Conservation (phyloP, 345 rosid genomes). For the Eucalyptus rudis region DNA sequence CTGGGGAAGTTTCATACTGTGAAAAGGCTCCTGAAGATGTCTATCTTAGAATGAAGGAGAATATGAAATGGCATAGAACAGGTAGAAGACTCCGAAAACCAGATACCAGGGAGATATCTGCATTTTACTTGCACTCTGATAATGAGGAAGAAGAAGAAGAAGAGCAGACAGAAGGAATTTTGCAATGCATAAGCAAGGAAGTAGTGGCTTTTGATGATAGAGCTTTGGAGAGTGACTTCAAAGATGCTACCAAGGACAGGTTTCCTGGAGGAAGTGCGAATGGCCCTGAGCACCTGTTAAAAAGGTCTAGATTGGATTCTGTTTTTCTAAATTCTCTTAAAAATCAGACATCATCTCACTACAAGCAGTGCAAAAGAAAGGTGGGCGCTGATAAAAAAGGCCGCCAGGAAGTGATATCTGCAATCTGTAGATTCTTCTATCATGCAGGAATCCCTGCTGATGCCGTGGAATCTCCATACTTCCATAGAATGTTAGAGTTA, state of each 20-base stretch:
- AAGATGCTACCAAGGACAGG: neutral
- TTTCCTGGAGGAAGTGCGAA: neutral
- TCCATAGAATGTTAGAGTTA: slow-evolving; percentile 46
- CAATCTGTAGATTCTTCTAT: slow-evolving; percentile 49
- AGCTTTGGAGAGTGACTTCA: slow-evolving; percentile 1
- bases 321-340: slow-evolving; percentile 13
- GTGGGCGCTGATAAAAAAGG: slow-evolving; percentile 14
- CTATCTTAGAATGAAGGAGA: slow-evolving; percentile 29
- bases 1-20: slow-evolving; percentile 39
- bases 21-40: slow-evolving; percentile 31
- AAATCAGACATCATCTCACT: slow-evolving; percentile 4
- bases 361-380: slow-evolving; percentile 9
- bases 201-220: slow-evolving; percentile 3
- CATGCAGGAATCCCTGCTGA: slow-evolving; percentile 45
- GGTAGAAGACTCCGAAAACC: slow-evolving; percentile 15
- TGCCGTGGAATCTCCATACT: slow-evolving; percentile 44
- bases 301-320: slow-evolving; percentile 25
- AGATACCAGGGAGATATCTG: slow-evolving; percentile 7
- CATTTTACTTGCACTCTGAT: slow-evolving; percentile 10
- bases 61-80: slow-evolving; percentile 38
- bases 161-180: slow-evolving; percentile 9
- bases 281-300: slow-evolving; percentile 8
- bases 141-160: slow-evolving; percentile 19
- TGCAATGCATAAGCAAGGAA: neutral
- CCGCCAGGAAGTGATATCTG: slow-evolving; percentile 36